These are phyloP conservation scores for Fusarium nematophilum DNA, from an alignment of 2,329 filamentous ascomycete species.

Conservation along the genomic window DNA sequence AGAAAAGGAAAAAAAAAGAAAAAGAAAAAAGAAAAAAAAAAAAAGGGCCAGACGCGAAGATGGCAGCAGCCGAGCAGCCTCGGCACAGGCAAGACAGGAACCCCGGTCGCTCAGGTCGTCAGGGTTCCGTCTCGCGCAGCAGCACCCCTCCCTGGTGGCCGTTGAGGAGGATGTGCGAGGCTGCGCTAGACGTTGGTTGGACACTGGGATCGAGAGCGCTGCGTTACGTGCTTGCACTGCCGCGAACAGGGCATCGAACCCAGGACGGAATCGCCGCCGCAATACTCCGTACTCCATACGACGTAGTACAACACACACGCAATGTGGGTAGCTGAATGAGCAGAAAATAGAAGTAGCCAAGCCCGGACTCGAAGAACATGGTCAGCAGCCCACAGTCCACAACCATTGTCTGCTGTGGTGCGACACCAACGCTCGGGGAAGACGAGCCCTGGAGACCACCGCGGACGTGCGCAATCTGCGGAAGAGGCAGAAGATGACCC, in stretches of 20 bases:
- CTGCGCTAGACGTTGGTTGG: slow-evolving; percentile 1
- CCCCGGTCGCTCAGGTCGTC: slow-evolving; percentile 8
- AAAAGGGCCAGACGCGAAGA: too few relatives aligned
- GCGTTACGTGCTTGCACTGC: slow-evolving; percentile 20
- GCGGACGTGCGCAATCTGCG: slow-evolving; percentile 7
- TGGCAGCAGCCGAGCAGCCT: too few relatives aligned
- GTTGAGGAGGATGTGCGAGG: slow-evolving; percentile 19
- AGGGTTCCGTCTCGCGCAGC: slow-evolving; percentile 11
- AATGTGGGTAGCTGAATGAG: slow-evolving; percentile 5
- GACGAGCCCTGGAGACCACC: slow-evolving; percentile 4
- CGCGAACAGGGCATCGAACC: background rate
- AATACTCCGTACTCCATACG: too few relatives aligned
- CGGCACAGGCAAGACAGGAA: slow-evolving; percentile 4
- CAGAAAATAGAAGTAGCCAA: slow-evolving; percentile 26
- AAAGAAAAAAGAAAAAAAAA: too few relatives aligned
- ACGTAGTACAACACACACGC: slow-evolving; percentile 9
- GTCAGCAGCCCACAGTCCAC: too few relatives aligned
- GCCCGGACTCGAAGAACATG: slow-evolving; percentile 15
- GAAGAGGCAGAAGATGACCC: background rate
- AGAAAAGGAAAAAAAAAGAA: too few relatives aligned
- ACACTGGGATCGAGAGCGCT: slow-evolving; percentile 8
- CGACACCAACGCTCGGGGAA: slow-evolving; percentile 13
- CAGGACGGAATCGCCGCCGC: slow-evolving; percentile 3
- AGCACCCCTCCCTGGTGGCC: slow-evolving; percentile 17
- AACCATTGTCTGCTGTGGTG: slow-evolving; percentile 11